Evolutionary conservation across 805 yeast species (phyloP).

Genomic region (Spathaspora arborariae): DNA sequence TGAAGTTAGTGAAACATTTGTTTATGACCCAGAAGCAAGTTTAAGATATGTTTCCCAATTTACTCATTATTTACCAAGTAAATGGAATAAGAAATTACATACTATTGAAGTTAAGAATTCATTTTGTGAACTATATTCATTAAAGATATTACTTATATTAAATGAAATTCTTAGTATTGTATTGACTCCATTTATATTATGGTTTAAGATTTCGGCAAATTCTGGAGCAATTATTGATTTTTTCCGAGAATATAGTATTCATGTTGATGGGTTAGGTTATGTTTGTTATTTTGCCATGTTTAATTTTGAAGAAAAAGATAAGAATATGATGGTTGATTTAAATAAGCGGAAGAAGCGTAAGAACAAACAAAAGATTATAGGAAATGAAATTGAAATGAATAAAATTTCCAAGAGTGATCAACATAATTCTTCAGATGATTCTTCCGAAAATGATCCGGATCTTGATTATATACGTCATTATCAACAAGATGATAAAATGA

Average conservation of each 20-base stretch:
- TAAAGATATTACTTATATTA: conserved; percentile 64
- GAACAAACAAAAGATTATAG: conserved; percentile 6
- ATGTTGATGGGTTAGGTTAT: conserved; percentile 91
- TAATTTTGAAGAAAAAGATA: conserved; percentile 61
- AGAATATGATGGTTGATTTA: conserved; percentile 37
- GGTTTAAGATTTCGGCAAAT: conserved; percentile 73
- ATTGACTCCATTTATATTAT: conserved; percentile 83
- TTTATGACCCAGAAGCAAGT: conserved; percentile 93
- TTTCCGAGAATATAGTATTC: conserved; percentile 83
- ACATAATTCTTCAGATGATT: conserved; percentile 13
- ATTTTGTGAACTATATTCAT: conserved; percentile 73
- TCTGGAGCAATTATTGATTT: conserved; percentile 82
- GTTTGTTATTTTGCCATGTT: conserved; percentile 95
- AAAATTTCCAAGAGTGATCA: conserved; percentile 13
- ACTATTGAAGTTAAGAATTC: conserved; percentile 80
- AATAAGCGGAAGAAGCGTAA: conserved; percentile 14
- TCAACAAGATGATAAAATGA: conserved; percentile 79
- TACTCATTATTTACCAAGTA: conserved; percentile 85
- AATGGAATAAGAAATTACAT: conserved; percentile 84
- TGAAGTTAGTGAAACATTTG: conserved; percentile 23
- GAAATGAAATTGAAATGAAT: conserved; percentile 14
- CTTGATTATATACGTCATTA: conserved; percentile 9
- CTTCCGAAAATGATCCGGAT: conserved; percentile 16
- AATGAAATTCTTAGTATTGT: conserved; percentile 80
- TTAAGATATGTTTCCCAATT: conserved; percentile 73